Evolutionary conservation across 2,329 filamentous ascomycete genomes (phyloP).

Genomic region (Aspergillus udagawae): DNA sequence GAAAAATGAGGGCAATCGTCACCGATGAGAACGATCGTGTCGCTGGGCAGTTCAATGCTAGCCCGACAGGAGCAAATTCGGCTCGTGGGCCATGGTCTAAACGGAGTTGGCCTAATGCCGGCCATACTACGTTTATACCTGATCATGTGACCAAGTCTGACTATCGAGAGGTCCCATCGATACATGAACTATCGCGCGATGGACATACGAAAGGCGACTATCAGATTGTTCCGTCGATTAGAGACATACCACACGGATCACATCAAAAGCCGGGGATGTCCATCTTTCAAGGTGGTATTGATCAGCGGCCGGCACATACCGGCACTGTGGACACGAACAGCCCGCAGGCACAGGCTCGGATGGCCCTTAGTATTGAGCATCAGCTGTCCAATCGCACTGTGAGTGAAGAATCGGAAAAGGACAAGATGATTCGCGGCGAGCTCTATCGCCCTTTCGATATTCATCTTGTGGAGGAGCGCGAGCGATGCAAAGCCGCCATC

Average conservation of each 20-base stretch:
- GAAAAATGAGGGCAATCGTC: constrained; percentile 44
- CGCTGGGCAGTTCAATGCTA: constrained; percentile 37
- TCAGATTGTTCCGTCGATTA: constrained; percentile 37
- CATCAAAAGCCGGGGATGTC: constrained; percentile 35
- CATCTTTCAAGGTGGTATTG: constrained; percentile 33
- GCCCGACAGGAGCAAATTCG: constrained; percentile 33
- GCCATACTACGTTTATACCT: constrained; percentile 34
- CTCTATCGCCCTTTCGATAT: constrained; percentile 76
- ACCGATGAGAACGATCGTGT: constrained; percentile 43
- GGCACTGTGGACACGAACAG: constrained; percentile 36
- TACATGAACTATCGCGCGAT: constrained; percentile 38
- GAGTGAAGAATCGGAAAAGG: constrained; percentile 65
- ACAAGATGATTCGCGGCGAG: constrained; percentile 80
- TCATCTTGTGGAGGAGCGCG: constrained; percentile 76
- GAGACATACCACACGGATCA: constrained; percentile 35
- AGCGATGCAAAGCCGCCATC: constrained; percentile 74
- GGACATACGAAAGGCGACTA: constrained; percentile 38
- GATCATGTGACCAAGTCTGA: constrained; percentile 39
- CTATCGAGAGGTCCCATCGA: constrained; percentile 37
- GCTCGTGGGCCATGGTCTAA: constrained; percentile 39
- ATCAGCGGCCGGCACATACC: constrained; percentile 35
- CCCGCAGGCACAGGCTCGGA: constrained; percentile 41
- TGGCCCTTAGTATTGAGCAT: constrained; percentile 41
- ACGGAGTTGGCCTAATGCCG: constrained; percentile 33
- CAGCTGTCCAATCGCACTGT: constrained; percentile 36